These are phyloP conservation scores for Pistacia atlantica DNA, from an alignment of 345 rosid genomes.

Conservation along the genomic window DNA sequence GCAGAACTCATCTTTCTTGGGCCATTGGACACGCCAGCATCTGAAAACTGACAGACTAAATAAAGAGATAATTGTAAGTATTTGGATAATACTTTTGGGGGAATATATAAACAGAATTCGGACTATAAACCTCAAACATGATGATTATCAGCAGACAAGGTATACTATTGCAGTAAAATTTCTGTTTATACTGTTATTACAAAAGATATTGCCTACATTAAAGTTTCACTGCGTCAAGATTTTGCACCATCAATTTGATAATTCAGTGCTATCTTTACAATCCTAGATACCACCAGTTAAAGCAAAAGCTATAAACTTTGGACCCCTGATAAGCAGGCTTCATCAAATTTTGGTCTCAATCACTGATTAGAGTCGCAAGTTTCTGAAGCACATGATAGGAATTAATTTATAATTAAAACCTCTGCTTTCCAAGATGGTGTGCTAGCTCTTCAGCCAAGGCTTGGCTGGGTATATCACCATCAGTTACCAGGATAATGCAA, in stretches of 20 bases:
- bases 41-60: constrained; percentile 18
- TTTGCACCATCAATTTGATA: no score
- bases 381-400: background rate
- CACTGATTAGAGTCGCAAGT: background rate
- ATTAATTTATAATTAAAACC: constrained; percentile 29
- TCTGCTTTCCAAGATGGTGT: constrained; percentile 56
- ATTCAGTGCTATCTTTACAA: no score
- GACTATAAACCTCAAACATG: background rate
- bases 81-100: background rate
- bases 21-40: constrained; percentile 54
- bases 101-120: background rate
- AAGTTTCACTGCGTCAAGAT: background rate
- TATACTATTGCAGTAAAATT: background rate
- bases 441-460: constrained; percentile 61
- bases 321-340: background rate
- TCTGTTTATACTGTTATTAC: background rate
- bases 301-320: background rate
- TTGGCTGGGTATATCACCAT: constrained; percentile 40
- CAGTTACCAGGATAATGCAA: constrained; percentile 58
- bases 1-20: constrained; percentile 37
- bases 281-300: background rate
- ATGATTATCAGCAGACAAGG: background rate
- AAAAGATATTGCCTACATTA: background rate
- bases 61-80: background rate
- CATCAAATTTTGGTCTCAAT: background rate